phyloP scores from a whole-genome alignment of 345 rosid species.

The Noccaea bulbosa region DNA sequence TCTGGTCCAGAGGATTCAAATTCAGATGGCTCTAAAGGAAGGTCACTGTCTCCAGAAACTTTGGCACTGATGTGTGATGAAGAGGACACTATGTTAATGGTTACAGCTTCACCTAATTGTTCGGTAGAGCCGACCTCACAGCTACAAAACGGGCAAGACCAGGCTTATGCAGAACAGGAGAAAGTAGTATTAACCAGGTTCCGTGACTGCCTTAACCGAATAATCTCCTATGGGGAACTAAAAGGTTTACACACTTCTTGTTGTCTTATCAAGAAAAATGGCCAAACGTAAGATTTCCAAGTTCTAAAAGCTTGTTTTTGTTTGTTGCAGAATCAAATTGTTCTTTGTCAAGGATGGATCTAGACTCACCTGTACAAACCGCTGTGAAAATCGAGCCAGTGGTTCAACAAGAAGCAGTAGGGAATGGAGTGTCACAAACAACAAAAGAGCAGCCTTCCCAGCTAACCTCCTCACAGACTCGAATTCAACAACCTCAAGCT shows the following conservation, averaged over 20 bases:
- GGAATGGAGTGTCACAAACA: slow-evolving; percentile 40
- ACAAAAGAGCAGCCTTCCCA: slow-evolving; percentile 31
- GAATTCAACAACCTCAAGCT: slow-evolving; percentile 27
- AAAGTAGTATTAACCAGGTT: slow-evolving; percentile 70
- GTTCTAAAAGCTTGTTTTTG: slow-evolving; percentile 19
- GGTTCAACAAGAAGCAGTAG: slow-evolving; percentile 37
- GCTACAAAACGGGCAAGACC: slow-evolving; percentile 58
- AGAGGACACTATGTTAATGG: slow-evolving; percentile 80
- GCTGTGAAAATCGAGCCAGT: slow-evolving; percentile 34
- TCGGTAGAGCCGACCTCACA: slow-evolving; percentile 65
- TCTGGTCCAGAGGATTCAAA: slow-evolving; percentile 50
- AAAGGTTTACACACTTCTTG: slow-evolving; percentile 55
- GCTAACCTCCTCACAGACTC: slow-evolving; percentile 31
- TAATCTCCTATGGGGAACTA: slow-evolving; percentile 79
- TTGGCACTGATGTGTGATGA: slow-evolving; percentile 99
- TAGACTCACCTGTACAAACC: slow-evolving; percentile 26
- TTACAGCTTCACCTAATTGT: slow-evolving; percentile 64
- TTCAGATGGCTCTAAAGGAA: slow-evolving; percentile 62
- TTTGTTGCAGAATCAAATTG: slow-evolving; percentile 44
- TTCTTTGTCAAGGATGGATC: slow-evolving; percentile 40
- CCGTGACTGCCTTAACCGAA: slow-evolving; percentile 86
- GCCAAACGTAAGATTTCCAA: slow-evolving; percentile 20
- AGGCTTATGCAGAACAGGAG: slow-evolving; percentile 81
- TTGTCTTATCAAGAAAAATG: not conserved
- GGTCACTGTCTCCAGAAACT: slow-evolving; percentile 94